Evolutionary conservation across 176 grass and related monocot genomes (phyloP).

Genomic region (Oryza punctata): DNA sequence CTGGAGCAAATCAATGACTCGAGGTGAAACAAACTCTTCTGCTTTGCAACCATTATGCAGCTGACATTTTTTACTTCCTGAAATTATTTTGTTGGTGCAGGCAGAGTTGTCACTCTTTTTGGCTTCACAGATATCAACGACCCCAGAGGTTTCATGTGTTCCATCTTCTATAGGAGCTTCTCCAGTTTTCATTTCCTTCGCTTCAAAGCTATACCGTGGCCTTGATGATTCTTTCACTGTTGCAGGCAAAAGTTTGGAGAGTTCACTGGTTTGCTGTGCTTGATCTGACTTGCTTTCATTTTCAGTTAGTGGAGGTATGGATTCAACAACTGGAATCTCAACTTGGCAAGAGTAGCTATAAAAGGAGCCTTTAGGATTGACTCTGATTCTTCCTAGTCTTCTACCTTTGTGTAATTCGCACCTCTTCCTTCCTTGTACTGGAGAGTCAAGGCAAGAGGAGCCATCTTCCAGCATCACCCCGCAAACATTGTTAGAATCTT

Average conservation of each 20-base stretch:
- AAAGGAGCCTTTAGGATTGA: conserved; percentile 17
- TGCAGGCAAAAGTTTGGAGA: background rate
- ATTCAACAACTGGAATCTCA: conserved; percentile 24
- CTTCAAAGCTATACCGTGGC: conserved; percentile 21
- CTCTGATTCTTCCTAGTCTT: conserved; percentile 40
- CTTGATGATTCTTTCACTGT: conserved; percentile 6
- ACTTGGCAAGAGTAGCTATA: conserved; percentile 24
- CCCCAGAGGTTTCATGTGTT: background rate
- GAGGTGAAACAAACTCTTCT: background rate
- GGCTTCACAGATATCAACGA: background rate
- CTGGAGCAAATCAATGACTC: background rate
- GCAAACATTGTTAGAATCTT: conserved; percentile 51
- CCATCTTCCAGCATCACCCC: conserved; percentile 61
- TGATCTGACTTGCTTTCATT: conserved; percentile 5
- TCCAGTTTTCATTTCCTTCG: conserved; percentile 18
- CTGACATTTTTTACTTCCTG: background rate
- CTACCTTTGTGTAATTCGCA: conserved; percentile 85
- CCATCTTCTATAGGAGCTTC: conserved; percentile 28
- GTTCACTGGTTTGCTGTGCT: background rate
- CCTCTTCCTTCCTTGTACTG: conserved; percentile 76
- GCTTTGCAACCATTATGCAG: background rate
- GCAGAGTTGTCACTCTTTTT: background rate
- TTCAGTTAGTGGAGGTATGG: background rate
- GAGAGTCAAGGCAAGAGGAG: conserved; percentile 55
- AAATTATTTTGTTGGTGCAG: background rate